Base-by-base conservation (phyloP, 2,329 filamentous ascomycete genomes). In the Monosporascus sp. region DNA sequence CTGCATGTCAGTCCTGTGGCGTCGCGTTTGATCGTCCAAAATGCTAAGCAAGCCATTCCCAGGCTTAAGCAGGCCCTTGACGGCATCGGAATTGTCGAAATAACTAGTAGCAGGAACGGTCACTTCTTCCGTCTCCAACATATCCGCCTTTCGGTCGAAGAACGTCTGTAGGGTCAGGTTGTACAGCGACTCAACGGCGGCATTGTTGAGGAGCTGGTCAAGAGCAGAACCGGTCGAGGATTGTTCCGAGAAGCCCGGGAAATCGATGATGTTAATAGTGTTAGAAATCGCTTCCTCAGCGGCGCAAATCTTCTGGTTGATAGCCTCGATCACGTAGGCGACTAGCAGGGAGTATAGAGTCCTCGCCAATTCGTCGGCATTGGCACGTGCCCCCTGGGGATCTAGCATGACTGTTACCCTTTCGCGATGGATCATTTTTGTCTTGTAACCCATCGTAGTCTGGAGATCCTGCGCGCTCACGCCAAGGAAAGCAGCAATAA, bases 371-470 rank as follows among this genome's bases (percentile, higher is more conserved):
- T 97, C 94, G 66, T 97, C 92, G 17, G 94, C 94, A 62, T 97
- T 97, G 40, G 85, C 87, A 49, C 91, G 87, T 46, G 94, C 94
- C 40, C 94, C 94, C 53, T 85, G 86, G 7, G 93, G 90, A 66
- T 99, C 94, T 37, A 99, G 81, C 92, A 99, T 96, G 60, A 99
- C 89, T 0, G 94, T 99, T n/a, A 99, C 94, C 52, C 94, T 87
- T 76, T 99, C 94, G 58, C 91, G 88, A 67, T 95, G 89, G 53
- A 99, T 87, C 62, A 94, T 97, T 78, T 96, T 97, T 20, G 91
- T 97, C 75, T 96, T 95, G 78, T 97, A 96, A 3, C 92, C 91
- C 54, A 99, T 78, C 31, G 91, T 96, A 40, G 82, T 86, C 73
- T 99, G 92, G 6, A 99, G 78, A 55, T 96, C 90, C 48, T 84